phyloP scores from a whole-genome alignment of 805 yeast species.

The Nakazawaea ambrosiae region DNA sequence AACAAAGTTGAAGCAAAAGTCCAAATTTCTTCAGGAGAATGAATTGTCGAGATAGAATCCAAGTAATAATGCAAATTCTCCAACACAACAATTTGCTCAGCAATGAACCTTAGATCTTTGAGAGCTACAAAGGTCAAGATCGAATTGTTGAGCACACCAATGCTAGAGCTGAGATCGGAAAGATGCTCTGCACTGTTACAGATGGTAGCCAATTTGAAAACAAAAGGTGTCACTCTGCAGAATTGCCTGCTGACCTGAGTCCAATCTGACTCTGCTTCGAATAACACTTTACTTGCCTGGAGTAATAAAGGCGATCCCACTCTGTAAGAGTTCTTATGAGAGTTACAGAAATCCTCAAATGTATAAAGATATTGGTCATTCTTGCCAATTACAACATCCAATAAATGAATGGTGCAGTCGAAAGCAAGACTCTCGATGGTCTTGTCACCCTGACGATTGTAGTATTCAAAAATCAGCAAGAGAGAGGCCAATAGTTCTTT shows the following conservation, averaged over 20 bases:
- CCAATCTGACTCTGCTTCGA: slow-evolving; percentile 49
- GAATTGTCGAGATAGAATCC: slow-evolving; percentile 31
- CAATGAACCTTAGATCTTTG: slow-evolving; percentile 37
- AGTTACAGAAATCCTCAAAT: slow-evolving; percentile 41
- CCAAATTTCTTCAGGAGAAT: slow-evolving; percentile 33
- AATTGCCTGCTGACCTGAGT: slow-evolving; percentile 55
- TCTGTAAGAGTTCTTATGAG: slow-evolving; percentile 14
- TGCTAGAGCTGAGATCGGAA: slow-evolving; percentile 13
- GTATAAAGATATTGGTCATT: slow-evolving; percentile 56
- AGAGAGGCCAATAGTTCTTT: slow-evolving; percentile 42
- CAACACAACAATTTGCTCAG: slow-evolving; percentile 58
- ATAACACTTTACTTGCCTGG: slow-evolving; percentile 30
- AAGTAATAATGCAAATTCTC: slow-evolving; percentile 54
- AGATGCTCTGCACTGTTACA: slow-evolving; percentile 10
- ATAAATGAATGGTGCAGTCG: slow-evolving; percentile 50
- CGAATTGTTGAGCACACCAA: slow-evolving; percentile 25
- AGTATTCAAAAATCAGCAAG: slow-evolving; percentile 27
- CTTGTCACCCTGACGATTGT: slow-evolving; percentile 15
- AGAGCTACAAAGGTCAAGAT: slow-evolving; percentile 38
- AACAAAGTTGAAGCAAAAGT: slow-evolving; percentile 37
- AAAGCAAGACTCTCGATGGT: slow-evolving; percentile 32
- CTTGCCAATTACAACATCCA: slow-evolving; percentile 59
- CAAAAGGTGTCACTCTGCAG: slow-evolving; percentile 49
- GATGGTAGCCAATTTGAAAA: slow-evolving; percentile 36
- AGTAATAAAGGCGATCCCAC: slow-evolving; percentile 3